Evolutionary conservation across 106 monocot genomes (phyloP).

Genomic region (Dendrobium officinale): DNA sequence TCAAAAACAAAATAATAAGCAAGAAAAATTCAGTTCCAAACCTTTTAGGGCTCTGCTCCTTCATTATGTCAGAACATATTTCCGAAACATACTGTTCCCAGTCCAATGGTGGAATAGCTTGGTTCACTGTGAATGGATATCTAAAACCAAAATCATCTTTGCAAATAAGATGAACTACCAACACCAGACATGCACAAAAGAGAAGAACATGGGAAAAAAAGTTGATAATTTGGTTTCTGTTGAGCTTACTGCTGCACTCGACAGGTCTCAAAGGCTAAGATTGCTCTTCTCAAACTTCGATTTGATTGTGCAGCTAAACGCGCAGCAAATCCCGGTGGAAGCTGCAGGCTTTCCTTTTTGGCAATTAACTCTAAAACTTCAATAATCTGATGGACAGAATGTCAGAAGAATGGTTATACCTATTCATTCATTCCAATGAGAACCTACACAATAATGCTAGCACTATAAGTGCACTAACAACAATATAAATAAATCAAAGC

Average conservation of each 20-base stretch:
- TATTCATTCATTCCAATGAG: neutral
- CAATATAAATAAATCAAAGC: neutral
- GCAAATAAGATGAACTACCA: neutral
- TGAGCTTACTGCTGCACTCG: conserved; percentile 79
- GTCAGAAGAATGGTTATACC: neutral
- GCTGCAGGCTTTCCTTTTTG: conserved; percentile 84
- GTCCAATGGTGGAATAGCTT: conserved; percentile 70
- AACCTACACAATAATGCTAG: neutral
- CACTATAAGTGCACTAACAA: neutral
- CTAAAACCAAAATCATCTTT: conserved; percentile 23
- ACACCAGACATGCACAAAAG: neutral
- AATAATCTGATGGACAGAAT: conserved; percentile 45
- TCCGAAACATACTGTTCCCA: conserved; percentile 98
- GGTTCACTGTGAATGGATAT: conserved; percentile 81
- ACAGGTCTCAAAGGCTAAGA: conserved; percentile 87
- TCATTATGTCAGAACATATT: conserved; percentile 91
- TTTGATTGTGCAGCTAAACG: conserved; percentile 77
- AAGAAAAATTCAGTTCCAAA: conserved; percentile 7
- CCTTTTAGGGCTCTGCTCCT: conserved; percentile 99
- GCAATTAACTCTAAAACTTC: conserved; percentile 81
- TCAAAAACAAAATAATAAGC: neutral
- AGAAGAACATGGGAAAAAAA: neutral
- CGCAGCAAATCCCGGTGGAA: conserved; percentile 67
- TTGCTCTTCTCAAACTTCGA: conserved; percentile 83
- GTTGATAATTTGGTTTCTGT: neutral